These are phyloP conservation scores for Periconia sp. DNA, from an alignment of 2,329 filamentous ascomycete genomes.

Conservation along the genomic window DNA sequence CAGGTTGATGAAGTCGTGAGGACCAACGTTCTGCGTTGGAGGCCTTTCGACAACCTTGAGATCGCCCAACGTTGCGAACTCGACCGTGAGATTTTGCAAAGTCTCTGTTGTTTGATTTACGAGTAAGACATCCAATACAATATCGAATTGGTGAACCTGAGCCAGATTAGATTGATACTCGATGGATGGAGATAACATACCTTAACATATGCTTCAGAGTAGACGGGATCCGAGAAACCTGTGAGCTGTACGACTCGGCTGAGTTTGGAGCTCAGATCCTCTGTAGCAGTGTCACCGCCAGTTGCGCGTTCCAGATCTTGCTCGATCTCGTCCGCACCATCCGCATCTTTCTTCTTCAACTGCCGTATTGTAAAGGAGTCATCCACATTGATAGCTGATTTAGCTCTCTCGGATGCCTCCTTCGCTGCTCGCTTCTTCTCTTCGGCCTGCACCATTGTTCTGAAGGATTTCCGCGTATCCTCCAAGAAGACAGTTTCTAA, in stretches of 20 bases:
- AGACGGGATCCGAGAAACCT: slow-evolving; percentile 96
- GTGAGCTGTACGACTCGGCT: slow-evolving; percentile 96
- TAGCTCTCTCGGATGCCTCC: slow-evolving; percentile 88
- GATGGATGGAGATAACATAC: slow-evolving; percentile 37
- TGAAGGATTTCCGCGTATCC: slow-evolving; percentile 93
- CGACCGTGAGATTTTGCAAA: slow-evolving; percentile 92
- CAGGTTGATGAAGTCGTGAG: slow-evolving; percentile 96
- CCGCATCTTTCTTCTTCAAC: slow-evolving; percentile 80
- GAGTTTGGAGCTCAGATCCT: slow-evolving; percentile 90
- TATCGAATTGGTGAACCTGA: slow-evolving; percentile 89
- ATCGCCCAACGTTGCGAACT: slow-evolving; percentile 97
- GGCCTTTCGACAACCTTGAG: slow-evolving; percentile 97
- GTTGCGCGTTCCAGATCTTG: slow-evolving; percentile 92
- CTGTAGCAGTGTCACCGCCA: slow-evolving; percentile 79
- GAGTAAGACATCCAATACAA: slow-evolving; percentile 90
- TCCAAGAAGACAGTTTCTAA: slow-evolving; percentile 91
- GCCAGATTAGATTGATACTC: slow-evolving; percentile 9
- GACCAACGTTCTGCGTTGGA: slow-evolving; percentile 91
- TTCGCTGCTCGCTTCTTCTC: slow-evolving; percentile 98
- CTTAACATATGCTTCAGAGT: slow-evolving; percentile 98
- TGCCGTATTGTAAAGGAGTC: slow-evolving; percentile 93
- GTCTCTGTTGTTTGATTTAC: slow-evolving; percentile 98
- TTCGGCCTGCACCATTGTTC: slow-evolving; percentile 94
- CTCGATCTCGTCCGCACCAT: slow-evolving; percentile 83
- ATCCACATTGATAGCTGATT: slow-evolving; percentile 92